Conservation (phyloP, 306 rosid species). For the Acacia melanoxylon region DNA sequence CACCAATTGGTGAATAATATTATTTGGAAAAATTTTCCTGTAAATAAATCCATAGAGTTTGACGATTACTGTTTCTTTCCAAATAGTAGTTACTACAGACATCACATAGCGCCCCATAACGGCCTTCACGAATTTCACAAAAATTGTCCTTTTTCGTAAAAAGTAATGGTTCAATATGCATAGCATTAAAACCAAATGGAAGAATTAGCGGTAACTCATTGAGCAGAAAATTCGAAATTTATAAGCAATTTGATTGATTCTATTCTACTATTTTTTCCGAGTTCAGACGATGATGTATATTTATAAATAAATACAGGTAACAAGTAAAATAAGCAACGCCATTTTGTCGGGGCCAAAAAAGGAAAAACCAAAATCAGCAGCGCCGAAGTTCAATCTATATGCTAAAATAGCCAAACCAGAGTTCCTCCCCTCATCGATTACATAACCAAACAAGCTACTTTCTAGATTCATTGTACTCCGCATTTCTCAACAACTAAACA, state of each 20-base stretch:
- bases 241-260: not conserved
- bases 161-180: not conserved
- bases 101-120: not conserved
- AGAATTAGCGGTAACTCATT: not conserved
- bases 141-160: not conserved
- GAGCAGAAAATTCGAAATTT: not conserved
- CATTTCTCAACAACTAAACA: not conserved
- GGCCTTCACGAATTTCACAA: not conserved
- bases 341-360: too few species aligned
- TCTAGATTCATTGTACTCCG: not conserved
- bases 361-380: not conserved
- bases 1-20: not conserved
- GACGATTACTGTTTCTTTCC: not conserved
- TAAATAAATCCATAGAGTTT: not conserved
- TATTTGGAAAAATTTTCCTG: not conserved
- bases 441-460: not conserved
- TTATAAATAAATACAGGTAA: not conserved
- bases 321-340: constrained; percentile 20
- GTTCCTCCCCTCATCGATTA: not conserved
- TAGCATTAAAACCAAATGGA: not conserved
- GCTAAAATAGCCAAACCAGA: not conserved
- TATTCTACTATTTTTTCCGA: not conserved
- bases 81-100: not conserved
- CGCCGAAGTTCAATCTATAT: not conserved
- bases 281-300: not conserved